Percentiles rank a stretch among this genome's conserved stretches.
Conservation (phyloP, 768 basidiomycete genomes). For the Chalciporus piperatus region DNA sequence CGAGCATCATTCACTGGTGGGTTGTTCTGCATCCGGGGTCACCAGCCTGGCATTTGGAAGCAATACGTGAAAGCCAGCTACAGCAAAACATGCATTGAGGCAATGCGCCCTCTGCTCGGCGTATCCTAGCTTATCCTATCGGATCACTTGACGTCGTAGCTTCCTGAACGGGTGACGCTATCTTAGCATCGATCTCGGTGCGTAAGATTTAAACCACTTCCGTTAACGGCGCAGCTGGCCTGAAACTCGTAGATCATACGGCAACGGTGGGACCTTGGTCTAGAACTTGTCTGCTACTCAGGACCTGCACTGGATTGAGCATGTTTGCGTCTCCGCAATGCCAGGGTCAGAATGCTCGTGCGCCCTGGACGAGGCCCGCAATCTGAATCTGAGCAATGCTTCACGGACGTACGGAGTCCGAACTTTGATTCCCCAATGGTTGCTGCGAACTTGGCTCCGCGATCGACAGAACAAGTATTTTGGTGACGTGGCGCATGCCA, state of each 20-base stretch:
- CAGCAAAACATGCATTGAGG: neutral
- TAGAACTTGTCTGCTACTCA: neutral
- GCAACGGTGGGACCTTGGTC: too few species aligned
- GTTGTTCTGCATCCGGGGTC: too few species aligned
- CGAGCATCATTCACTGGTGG: too few species aligned
- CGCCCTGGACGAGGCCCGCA: neutral
- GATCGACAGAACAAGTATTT: neutral
- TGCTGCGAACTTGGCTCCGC: neutral
- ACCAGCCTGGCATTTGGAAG: too few species aligned
- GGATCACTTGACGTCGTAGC: neutral
- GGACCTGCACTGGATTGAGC: slow-evolving; percentile 4
- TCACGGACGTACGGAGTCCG: neutral
- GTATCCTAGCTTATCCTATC: neutral
- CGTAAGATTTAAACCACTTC: neutral
- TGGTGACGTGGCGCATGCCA: neutral
- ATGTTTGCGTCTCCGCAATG: neutral
- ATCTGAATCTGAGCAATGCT: neutral
- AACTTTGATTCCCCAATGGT: neutral
- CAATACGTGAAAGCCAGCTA: too few species aligned
- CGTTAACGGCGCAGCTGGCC: neutral
- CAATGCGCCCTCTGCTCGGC: neutral
- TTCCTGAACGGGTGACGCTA: neutral
- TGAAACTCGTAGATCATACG: too few species aligned
- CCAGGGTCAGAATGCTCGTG: slow-evolving; percentile 1
- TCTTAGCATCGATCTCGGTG: slow-evolving; percentile 19